Percentiles rank a stretch among this genome's conserved stretches.
phyloP scores from a whole-genome alignment of 2,329 filamentous ascomycete species.

The Penicillium sp. region DNA sequence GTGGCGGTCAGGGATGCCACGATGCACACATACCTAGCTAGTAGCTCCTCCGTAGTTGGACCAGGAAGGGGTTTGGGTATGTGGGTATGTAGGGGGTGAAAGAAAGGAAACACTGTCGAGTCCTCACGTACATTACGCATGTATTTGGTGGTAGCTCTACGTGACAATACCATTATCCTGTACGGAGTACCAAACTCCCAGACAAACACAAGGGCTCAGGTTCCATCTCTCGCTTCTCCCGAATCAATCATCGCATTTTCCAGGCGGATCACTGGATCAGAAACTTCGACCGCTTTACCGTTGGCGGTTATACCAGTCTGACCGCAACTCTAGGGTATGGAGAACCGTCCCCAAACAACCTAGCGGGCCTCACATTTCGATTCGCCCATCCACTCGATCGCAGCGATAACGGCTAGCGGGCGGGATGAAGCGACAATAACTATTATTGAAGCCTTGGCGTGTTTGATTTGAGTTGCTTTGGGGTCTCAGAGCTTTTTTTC shows the following conservation, averaged over 20 bases:
- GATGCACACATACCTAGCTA: background rate
- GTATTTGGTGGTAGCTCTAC: background rate
- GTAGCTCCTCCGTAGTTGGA: background rate
- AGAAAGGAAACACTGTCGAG: background rate
- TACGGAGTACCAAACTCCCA: background rate
- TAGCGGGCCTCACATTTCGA: conserved; percentile 22
- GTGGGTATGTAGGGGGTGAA: background rate
- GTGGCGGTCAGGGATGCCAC: conserved; percentile 34
- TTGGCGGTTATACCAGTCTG: conserved; percentile 19
- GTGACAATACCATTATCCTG: background rate
- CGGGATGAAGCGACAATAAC: conserved; percentile 18
- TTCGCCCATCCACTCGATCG: conserved; percentile 5
- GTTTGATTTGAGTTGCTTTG: background rate
- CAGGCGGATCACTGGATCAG: conserved; percentile 14
- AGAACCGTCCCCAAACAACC: conserved; percentile 17
- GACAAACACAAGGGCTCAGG: background rate
- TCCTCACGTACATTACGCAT: background rate
- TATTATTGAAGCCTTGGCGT: background rate
- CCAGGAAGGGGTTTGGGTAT: background rate
- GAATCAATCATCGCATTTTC: background rate
- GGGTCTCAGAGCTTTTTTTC: background rate
- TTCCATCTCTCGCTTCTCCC: background rate
- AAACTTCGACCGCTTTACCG: conserved; percentile 7
- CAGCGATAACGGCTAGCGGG: conserved; percentile 8
- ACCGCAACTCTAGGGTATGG: conserved; percentile 23